Base-by-base conservation (phyloP, 495 filamentous ascomycete genomes). In the Neurospora sp. region DNA sequence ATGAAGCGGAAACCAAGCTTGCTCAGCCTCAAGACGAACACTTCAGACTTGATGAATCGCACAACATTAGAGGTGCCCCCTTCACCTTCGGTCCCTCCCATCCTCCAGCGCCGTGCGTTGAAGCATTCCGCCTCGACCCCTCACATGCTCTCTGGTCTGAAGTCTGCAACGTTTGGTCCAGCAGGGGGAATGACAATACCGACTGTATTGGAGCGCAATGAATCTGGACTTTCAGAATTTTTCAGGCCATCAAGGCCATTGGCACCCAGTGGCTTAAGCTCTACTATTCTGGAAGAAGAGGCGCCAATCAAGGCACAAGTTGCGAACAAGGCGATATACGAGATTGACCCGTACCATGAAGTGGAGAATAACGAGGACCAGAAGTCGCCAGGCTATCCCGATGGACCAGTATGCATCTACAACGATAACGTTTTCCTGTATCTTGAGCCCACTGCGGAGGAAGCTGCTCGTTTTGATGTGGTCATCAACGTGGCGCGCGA, bases 401-500 rank as follows among this genome's bases (percentile, higher is more conserved):
- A 95, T 77, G 96, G 96, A 0, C 96, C 96, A 1, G 91, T 98
- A 24, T 90, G 91, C 76, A 97, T 99, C 37, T 96, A 98, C 75
- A 91, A 94, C 59, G 90, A 94, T n/a, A 90, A 92, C n/a, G 92
- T 99, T 1, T 97, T 90, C 77, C 85, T 99, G 0, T 99, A 97
- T 74, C 82, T 97, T 48, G 96, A 99, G 80, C 96, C 96, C 5
- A 94, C 91, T 5, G 89, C 89, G 0, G 90, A 95, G 70, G 93
- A 97, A 78, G 95, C 95, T 3, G 84, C 90, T 13, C 84, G 91
- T 69, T 99, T 97, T 77, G 96, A 98, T 79, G 91, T 98, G 4
- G 89, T 99, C 40, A 89, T 99, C 71, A 99, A 99, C 77, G 96
- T 99, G 31, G 96, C 96, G 2, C 92, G 93, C 76, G 96, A 99